A percentile compares a stretch with the other conserved stretches of the same genome.
These are phyloP conservation scores for Xylaria sp. DNA, from an alignment of 2,329 filamentous ascomycete genomes.

Conservation along the genomic window DNA sequence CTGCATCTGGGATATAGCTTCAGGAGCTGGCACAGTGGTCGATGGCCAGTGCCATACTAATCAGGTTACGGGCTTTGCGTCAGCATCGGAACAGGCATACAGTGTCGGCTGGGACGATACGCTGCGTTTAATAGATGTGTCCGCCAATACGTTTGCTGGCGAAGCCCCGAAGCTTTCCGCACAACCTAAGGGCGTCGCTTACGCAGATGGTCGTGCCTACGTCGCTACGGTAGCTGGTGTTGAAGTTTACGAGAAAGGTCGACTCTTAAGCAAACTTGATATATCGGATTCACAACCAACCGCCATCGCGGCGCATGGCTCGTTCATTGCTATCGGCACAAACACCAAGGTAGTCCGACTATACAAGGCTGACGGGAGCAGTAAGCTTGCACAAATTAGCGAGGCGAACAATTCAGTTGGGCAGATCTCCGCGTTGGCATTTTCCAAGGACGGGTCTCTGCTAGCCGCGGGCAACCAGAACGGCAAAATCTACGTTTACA, in stretches of 20 bases:
- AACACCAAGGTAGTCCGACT: slow-evolving; percentile 77
- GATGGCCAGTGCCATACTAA: slow-evolving; percentile 85
- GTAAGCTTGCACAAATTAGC: slow-evolving; percentile 59
- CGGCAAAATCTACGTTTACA: slow-evolving; percentile 88
- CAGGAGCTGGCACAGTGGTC: slow-evolving; percentile 71
- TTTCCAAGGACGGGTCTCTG: slow-evolving; percentile 76
- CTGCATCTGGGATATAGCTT: slow-evolving; percentile 79
- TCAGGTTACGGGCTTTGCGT: slow-evolving; percentile 78
- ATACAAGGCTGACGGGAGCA: slow-evolving; percentile 66
- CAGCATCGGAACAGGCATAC: slow-evolving; percentile 69
- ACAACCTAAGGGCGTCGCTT: slow-evolving; percentile 69
- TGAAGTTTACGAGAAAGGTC: slow-evolving; percentile 62
- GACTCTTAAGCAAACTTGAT: slow-evolving; percentile 62
- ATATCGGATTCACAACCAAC: slow-evolving; percentile 68
- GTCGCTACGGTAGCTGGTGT: slow-evolving; percentile 61
- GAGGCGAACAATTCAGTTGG: slow-evolving; percentile 72
- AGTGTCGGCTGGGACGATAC: slow-evolving; percentile 95
- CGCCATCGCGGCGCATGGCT: slow-evolving; percentile 71
- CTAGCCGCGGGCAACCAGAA: slow-evolving; percentile 82
- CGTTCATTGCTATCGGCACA: slow-evolving; percentile 74
- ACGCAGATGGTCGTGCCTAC: slow-evolving; percentile 49
- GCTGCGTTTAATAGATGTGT: slow-evolving; percentile 76
- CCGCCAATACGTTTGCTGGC: slow-evolving; percentile 76
- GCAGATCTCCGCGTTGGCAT: slow-evolving; percentile 78
- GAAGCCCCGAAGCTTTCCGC: slow-evolving; percentile 69